phyloP scores from a whole-genome alignment of 768 basidiomycete genomes.

The Lenzites betulinus region DNA sequence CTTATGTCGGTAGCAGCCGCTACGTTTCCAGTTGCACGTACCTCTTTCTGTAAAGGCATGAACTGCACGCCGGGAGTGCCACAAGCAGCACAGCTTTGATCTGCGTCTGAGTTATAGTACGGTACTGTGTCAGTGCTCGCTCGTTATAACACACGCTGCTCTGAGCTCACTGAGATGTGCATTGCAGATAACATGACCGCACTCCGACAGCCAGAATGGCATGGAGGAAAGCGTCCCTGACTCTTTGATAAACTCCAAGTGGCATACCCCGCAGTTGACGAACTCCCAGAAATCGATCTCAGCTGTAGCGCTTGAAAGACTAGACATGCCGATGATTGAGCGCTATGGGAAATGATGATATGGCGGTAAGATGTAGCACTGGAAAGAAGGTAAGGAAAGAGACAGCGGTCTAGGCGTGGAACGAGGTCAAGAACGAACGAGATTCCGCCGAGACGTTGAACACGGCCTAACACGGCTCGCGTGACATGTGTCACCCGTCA shows the following conservation, averaged over 20 bases:
- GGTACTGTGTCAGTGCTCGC: background rate
- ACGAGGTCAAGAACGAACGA: background rate
- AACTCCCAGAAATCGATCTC: conserved; percentile 80
- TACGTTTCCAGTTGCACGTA: conserved; percentile 32
- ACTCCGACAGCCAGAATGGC: conserved; percentile 90
- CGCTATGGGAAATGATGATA: background rate
- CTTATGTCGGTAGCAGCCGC: too few species aligned
- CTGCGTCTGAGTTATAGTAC: conserved; percentile 57
- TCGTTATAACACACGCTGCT: background rate
- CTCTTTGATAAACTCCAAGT: conserved; percentile 59
- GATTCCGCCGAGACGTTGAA: background rate
- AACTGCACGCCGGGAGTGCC: conserved; percentile 64
- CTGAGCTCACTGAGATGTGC: conserved; percentile 69
- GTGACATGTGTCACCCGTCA: too few species aligned
- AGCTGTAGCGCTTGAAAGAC: conserved; percentile 31
- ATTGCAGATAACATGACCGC: conserved; percentile 86
- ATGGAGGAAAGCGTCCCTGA: conserved; percentile 53
- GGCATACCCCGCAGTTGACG: conserved; percentile 69
- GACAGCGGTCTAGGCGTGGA: background rate
- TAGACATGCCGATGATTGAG: conserved; percentile 38
- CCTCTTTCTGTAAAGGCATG: conserved; percentile 73
- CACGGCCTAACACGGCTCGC: background rate
- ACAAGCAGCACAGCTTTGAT: conserved; percentile 78
- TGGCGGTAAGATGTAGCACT: background rate
- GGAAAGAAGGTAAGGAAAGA: background rate